phyloP scores from a whole-genome alignment of 2,329 filamentous ascomycete species.

The Fusarium beomiforme region DNA sequence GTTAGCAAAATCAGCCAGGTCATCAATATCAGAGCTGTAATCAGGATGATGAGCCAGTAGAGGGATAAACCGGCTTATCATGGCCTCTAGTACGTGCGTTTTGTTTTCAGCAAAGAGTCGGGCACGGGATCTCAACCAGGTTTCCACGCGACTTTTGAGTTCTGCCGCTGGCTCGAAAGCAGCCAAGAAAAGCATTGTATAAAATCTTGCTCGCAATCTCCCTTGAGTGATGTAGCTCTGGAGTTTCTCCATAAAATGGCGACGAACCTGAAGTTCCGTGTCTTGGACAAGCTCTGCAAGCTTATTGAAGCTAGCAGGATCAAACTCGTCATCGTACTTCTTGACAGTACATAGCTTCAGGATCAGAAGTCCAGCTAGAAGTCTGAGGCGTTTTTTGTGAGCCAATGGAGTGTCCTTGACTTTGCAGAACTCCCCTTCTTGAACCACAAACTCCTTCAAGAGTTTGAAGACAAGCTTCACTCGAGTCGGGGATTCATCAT shows the following conservation, averaged over 20 bases:
- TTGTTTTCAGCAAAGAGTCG: constrained; percentile 68
- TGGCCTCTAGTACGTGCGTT: constrained; percentile 78
- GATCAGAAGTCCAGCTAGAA: constrained; percentile 81
- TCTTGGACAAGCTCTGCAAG: constrained; percentile 87
- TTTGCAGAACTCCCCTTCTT: constrained; percentile 83
- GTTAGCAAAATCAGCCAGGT: constrained; percentile 82
- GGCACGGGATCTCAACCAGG: constrained; percentile 88
- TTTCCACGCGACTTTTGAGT: constrained; percentile 79
- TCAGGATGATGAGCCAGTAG: constrained; percentile 95
- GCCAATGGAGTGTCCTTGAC: constrained; percentile 77
- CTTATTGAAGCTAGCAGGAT: constrained; percentile 79
- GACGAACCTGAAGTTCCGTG: constrained; percentile 75
- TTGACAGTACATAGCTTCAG: constrained; percentile 86
- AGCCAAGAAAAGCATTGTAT: constrained; percentile 87
- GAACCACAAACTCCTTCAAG: constrained; percentile 77
- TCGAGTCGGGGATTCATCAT: constrained; percentile 64
- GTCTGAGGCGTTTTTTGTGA: constrained; percentile 82
- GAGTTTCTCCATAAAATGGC: constrained; percentile 82
- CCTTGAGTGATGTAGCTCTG: constrained; percentile 88
- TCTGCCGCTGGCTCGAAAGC: constrained; percentile 86
- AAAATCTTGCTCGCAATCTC: constrained; percentile 79
- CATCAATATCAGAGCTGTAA: constrained; percentile 72
- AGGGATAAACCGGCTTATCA: constrained; percentile 84
- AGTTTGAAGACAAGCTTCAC: constrained; percentile 79
- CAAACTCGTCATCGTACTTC: constrained; percentile 79